phyloP scores from a whole-genome alignment of 257 asterid genomes.

The Craterostigma plantagineum region DNA sequence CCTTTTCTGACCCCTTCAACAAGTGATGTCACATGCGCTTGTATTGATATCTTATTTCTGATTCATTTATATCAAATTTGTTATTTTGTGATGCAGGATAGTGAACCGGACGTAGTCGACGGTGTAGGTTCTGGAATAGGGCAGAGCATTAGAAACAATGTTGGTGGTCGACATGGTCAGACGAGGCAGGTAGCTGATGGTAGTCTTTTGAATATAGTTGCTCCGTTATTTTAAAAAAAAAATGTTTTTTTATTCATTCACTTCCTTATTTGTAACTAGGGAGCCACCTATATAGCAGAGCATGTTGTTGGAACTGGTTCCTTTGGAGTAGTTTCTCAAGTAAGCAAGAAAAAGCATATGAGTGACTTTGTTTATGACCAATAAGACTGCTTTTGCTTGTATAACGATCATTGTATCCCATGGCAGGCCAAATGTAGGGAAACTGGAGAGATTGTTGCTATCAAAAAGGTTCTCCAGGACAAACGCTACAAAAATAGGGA shows the following conservation, averaged over 20 bases:
- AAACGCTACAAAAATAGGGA: constrained; percentile 80
- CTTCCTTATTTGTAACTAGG: constrained; percentile 16
- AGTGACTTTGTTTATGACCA: background rate
- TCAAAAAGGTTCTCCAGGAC: constrained; percentile 81
- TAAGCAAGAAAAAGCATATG: constrained; percentile 7
- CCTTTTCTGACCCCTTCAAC: no score
- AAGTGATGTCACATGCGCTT: no score
- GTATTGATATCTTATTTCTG: no score
- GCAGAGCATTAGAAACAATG: constrained; percentile 59
- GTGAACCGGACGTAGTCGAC: constrained; percentile 54
- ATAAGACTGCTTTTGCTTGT: background rate
- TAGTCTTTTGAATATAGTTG: no score
- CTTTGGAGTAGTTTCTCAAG: constrained; percentile 82
- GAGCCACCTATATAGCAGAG: constrained; percentile 79
- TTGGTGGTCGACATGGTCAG: constrained; percentile 60
- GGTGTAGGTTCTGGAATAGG: constrained; percentile 76
- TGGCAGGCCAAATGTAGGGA: constrained; percentile 68
- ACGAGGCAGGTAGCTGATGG: constrained; percentile 39
- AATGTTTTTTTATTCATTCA: no score
- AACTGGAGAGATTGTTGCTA: constrained; percentile 80
- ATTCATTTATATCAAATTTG: background rate
- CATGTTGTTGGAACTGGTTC: constrained; percentile 75
- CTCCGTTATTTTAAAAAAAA: no score
- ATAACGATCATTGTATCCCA: background rate
- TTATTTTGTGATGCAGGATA: constrained; percentile 26